A percentile compares a stretch with the other conserved stretches of the same genome.
Conservation (phyloP, 495 filamentous ascomycete species). For the Hypoxylon trugodes region DNA sequence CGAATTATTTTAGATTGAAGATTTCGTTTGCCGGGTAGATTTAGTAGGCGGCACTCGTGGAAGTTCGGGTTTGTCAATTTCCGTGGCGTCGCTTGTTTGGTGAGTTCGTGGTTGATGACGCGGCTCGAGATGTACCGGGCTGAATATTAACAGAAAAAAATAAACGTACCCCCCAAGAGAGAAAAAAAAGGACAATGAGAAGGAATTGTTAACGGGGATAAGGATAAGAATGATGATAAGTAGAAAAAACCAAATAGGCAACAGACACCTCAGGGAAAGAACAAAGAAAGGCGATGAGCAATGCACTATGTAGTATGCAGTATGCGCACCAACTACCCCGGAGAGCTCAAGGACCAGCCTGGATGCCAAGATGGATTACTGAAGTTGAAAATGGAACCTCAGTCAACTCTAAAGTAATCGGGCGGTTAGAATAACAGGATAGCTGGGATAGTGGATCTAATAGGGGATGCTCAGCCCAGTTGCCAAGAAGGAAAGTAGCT, state of each 20-base stretch:
- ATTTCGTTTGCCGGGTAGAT: slow-evolving; percentile 1
- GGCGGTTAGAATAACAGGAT: too few relatives aligned
- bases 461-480: too few relatives aligned
- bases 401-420: background rate
- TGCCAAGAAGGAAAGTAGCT: too few relatives aligned
- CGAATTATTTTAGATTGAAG: background rate
- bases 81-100: slow-evolving; percentile 18
- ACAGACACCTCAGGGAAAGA: background rate
- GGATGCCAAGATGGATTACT: slow-evolving; percentile 26
- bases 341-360: slow-evolving; percentile 19
- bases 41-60: slow-evolving; percentile 6
- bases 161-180: too few relatives aligned
- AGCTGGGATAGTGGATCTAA: too few relatives aligned
- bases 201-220: background rate
- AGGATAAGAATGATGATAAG: background rate
- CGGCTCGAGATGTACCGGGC: slow-evolving; percentile 9
- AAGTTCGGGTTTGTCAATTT: slow-evolving; percentile 13
- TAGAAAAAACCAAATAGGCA: slow-evolving; percentile 7
- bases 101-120: too few relatives aligned
- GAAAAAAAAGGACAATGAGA: background rate
- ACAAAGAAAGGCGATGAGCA: background rate
- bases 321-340: slow-evolving; percentile 3
- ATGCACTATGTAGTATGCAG: slow-evolving; percentile 7
- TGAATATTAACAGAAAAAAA: background rate
- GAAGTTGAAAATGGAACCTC: slow-evolving; percentile 14